phyloP scores from a whole-genome alignment of 2,329 filamentous ascomycete genomes.

The Stenocarpella maydis region DNA sequence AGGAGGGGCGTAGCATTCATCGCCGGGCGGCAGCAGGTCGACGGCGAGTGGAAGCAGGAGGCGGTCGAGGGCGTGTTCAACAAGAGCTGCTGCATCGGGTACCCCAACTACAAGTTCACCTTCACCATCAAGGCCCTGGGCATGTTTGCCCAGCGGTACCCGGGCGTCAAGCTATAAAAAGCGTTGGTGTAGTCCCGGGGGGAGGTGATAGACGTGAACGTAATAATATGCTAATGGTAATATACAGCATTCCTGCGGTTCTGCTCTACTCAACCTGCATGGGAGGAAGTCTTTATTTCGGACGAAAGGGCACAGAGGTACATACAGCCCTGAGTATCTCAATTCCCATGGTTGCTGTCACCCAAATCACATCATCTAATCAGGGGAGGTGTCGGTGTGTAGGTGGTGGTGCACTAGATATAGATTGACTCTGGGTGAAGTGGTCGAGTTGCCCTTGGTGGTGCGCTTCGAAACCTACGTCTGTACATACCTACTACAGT shows the following conservation, averaged over 20 bases:
- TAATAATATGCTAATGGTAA: constrained; percentile 10
- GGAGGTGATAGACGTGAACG: neutral
- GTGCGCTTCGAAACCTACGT: too few species aligned
- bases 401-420: too few species aligned
- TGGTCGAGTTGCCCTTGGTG: too few species aligned
- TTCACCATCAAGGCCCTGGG: constrained; percentile 95
- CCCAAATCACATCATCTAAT: too few species aligned
- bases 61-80: constrained; percentile 98
- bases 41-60: constrained; percentile 95
- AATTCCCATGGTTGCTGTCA: too few species aligned
- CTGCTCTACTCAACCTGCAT: neutral
- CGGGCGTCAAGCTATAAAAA: constrained; percentile 63
- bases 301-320: too few species aligned
- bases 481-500: too few species aligned
- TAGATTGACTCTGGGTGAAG: too few species aligned
- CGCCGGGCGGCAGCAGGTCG: constrained; percentile 83
- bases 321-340: too few species aligned
- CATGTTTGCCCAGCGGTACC: constrained; percentile 80
- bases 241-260: neutral
- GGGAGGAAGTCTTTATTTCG: neutral
- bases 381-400: too few species aligned
- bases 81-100: constrained; percentile 98
- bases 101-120: constrained; percentile 98
- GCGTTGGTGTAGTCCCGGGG: neutral
- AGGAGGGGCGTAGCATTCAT: constrained; percentile 80